These are phyloP conservation scores for Rubus idaeus DNA, from an alignment of 306 rosid genomes.

Conservation along the genomic window DNA sequence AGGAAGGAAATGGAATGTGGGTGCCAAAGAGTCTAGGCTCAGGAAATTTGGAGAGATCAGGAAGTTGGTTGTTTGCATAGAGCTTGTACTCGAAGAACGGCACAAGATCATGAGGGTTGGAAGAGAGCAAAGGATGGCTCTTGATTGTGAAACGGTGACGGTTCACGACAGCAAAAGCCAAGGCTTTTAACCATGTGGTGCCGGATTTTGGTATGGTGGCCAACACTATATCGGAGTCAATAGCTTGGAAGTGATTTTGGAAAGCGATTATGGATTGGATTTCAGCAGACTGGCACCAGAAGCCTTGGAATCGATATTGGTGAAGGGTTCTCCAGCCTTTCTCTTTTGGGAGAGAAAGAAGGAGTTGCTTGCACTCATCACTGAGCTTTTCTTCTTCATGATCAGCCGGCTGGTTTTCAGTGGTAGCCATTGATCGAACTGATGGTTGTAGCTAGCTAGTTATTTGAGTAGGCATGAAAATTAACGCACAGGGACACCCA, in stretches of 20 bases:
- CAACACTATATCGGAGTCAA: constrained; percentile 40
- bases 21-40: constrained; percentile 56
- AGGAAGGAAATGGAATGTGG: constrained; percentile 44
- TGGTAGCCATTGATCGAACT: background rate
- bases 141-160: constrained; percentile 24
- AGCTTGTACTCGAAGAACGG: constrained; percentile 46
- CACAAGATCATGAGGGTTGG: constrained; percentile 57
- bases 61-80: constrained; percentile 29
- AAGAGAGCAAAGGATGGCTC: constrained; percentile 47
- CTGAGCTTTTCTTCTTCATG: constrained; percentile 12
- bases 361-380: constrained; percentile 36
- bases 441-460: background rate
- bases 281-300: constrained; percentile 52
- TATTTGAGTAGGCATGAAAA: too few relatives aligned
- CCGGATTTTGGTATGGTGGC: constrained; percentile 64
- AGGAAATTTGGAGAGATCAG: constrained; percentile 35
- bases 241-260: constrained; percentile 59
- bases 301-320: constrained; percentile 43
- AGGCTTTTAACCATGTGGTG: constrained; percentile 67
- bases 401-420: background rate
- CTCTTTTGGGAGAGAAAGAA: constrained; percentile 53
- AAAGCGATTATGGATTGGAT: constrained; percentile 51
- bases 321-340: constrained; percentile 54
- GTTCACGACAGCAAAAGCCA: constrained; percentile 42
- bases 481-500: too few relatives aligned